Base-by-base conservation (phyloP, 2,329 filamentous ascomycete species). In the Verticillium zaregamsianum region DNA sequence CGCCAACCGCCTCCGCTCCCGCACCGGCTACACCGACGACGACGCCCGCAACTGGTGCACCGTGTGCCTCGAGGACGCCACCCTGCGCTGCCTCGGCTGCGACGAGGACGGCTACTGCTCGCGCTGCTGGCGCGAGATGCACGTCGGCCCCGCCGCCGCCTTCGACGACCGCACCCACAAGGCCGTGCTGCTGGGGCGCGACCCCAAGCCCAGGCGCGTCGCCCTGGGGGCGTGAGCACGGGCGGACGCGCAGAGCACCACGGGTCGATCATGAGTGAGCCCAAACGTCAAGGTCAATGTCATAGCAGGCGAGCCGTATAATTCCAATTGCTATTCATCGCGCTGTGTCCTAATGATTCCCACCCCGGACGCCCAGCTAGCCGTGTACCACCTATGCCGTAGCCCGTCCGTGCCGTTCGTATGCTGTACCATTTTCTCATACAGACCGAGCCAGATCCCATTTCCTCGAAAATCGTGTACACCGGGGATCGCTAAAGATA, bases 71-170 rank as follows among this genome's bases (percentile, higher is more conserved):
- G 90, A 92, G 62, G 90, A 95, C 69, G 91, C 89, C 0, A 87
- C 86, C 3, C 76, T 95, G 32, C 82, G 82, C 62, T 96, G 92
- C 71, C 71, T 87, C 0, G 91, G 89, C 3, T 96, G 92, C 68
- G 86, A 87, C 39, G 75, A 76, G 32, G 87, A 93, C 66, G 78
- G 92, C 49, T 96, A 94, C 71, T 96, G 92, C 72, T 79, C 82
- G 25, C 79, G 84, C 17, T 96, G 92, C 77, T 96, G 92, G 92
- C 83, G 82, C 63, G 91, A 94, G 70, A 92, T 92, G 73, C 92
- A 96, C 69, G 77, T 86, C 37, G 88, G 90, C 0, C 86, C 87
- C 1, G 79, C 81, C 55, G 91, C 90, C 0, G 87, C 86, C 1
- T 88, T 84, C 57, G 91, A 93, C 62, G 90, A 93, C 72, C 79